Evolutionary conservation across 2,329 filamentous ascomycete species (phyloP), one percentile per base, ranked within the genome.

Genomic region (Cladosporium sp.): DNA sequence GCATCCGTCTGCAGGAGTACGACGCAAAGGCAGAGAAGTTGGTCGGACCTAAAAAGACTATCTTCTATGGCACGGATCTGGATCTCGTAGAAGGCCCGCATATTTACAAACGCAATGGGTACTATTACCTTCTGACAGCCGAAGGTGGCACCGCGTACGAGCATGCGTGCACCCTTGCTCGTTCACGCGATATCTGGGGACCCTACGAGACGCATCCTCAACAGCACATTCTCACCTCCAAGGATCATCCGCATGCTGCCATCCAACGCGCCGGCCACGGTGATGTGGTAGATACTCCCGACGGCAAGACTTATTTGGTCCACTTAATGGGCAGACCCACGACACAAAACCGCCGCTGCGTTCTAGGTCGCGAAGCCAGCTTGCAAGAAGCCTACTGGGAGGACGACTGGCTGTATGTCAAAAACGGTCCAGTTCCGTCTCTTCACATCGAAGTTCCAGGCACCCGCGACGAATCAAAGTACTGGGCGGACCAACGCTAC

Each of bases 101-200:
- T 56, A 58, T 83, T 3, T 82, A 81, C 62, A 78, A 78, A 63
- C 72, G 76, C 38, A 75, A 76, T 32, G 77, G 75, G 7, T 80
- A 74, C 70, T 83, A 82, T 55, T 82, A 83, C 57, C 70, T 83
- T 7, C 65, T 82, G 5, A 80, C 76, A 0, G 79, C 79, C 13
- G 54, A 56, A 46, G 54, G 54, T 5, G 80, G 80, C 4, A 83
- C 80, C 0, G 81, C 75, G 4, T 80, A 79, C 52, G 72, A 77
- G 0, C 83, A 86, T 57, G 77, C 79, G 2, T 78, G 76, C 57
- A 85, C 81, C 22, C 72, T 86, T 2, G 67, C 70, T 45, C 71
- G 77, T 68, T 82, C 53, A 71, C 78, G 45, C 70, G 70, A 48
- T 57, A 75, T 61, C 62, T 82, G 78, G 70, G 83, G 83, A 2